Base-by-base conservation (phyloP, 2,329 filamentous ascomycete species). In the Cladosporium halotolerans region DNA sequence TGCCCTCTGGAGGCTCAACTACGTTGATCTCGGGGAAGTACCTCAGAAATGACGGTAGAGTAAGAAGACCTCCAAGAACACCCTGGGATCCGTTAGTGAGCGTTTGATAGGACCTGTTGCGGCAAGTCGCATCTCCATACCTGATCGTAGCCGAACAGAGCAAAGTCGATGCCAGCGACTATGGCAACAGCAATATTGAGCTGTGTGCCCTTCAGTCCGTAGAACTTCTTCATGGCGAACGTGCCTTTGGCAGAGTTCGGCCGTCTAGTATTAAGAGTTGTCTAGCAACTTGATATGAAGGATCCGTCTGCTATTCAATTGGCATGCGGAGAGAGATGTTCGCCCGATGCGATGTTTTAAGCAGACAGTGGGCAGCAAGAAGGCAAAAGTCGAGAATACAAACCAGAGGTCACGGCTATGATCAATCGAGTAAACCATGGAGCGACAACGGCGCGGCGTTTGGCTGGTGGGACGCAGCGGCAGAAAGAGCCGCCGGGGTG, bases 31-130 rank as follows among this genome's bases (percentile, higher is more conserved):
- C 60, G 1, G 73, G 72, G 58, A 76, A 75, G 45, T 68, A 67
- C 40, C 65, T 68, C 41, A 66, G 62, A 59, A 76, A 76, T 0
- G 69, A 71, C 0, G 65, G 52, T 4, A 75, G 63, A 6, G 70
- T 72, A 47, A 76, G 63, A 3, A 76, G 66, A 50, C 73, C 73
- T 43, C 73, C 73, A 28, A 72, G 71, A 5, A 75, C 72, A 65
- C 72, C 73, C 60, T 51, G 18, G 36, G 3, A 9, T 66, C n/a
- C 8, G 56, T 70, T 68, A 46, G 39, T 40, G 11, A 19, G 4
- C 33, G 7, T 11, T 32, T 14, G 9, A 1, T 4, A 10, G 8
- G 31, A 5, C 10, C 18, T 23, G 31, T 18, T 28, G 11, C 19
- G 8, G 8, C 16, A 45, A 16, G 36, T n/a, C 28, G 19, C 18